Percentiles rank a stretch among this genome's conserved stretches.
These are phyloP conservation scores for Colletotrichum viniferum DNA, from an alignment of 2,329 filamentous ascomycete species.

Conservation along the genomic window DNA sequence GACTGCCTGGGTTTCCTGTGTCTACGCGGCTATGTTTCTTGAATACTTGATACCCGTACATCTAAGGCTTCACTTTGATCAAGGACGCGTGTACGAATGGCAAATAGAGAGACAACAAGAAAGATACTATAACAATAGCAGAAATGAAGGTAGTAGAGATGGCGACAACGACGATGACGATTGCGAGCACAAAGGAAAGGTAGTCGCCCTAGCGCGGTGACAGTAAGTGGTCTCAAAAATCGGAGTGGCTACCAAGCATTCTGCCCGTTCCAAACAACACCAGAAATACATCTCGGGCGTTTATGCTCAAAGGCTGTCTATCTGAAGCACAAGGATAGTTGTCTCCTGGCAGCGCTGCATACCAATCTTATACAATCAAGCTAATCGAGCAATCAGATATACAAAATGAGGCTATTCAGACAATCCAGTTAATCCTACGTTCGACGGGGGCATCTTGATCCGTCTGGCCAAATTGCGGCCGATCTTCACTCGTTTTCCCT, in stretches of 20 bases:
- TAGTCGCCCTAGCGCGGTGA: no score
- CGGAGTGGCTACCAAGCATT: background rate
- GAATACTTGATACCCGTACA: background rate
- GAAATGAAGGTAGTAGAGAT: background rate
- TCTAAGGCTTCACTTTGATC: no score
- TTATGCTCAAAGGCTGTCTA: rapidly evolving
- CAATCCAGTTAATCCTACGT: rapidly evolving
- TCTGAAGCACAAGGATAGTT: rapidly evolving
- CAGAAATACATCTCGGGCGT: background rate
- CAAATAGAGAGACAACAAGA: no score
- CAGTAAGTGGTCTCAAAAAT: background rate
- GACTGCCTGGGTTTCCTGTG: rapidly evolving
- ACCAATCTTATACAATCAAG: rapidly evolving
- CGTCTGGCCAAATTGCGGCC: background rate
- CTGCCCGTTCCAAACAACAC: background rate
- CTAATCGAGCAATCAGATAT: background rate
- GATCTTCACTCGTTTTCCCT: background rate
- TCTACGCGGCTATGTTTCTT: background rate
- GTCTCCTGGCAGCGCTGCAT: background rate
- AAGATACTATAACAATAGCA: background rate
- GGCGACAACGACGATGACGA: background rate
- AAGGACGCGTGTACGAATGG: no score
- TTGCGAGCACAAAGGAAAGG: background rate
- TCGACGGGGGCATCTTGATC: background rate
- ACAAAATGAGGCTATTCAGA: background rate